A percentile compares a stretch with the other conserved stretches of the same genome.
Evolutionary conservation across 257 asterid genomes (phyloP).

Genomic region (Sherardia arvensis): DNA sequence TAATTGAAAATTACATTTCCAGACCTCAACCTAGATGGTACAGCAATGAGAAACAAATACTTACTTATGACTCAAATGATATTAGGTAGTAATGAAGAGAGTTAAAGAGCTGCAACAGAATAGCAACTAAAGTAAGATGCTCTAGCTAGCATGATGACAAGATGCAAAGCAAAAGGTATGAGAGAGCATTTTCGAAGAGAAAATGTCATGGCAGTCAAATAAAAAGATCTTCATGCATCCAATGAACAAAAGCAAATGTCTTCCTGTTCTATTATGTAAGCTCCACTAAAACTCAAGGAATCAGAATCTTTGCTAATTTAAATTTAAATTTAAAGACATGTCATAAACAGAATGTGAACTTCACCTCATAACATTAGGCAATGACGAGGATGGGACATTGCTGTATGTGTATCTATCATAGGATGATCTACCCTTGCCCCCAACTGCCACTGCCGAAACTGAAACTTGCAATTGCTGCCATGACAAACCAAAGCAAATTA

Average conservation of each 20-base stretch:
- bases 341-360: constrained; percentile 3
- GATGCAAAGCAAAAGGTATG: background rate
- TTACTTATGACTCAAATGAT: background rate
- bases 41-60: constrained; percentile 18
- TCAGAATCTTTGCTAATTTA: background rate
- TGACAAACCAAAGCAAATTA: constrained; percentile 20
- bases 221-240: background rate
- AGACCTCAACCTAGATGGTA: constrained; percentile 69
- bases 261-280: background rate
- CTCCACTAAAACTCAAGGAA: too few relatives aligned
- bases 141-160: background rate
- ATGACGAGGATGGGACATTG: constrained; percentile 58
- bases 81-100: background rate
- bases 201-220: background rate
- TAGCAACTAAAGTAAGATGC: background rate
- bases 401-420: constrained; percentile 72
- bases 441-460: constrained; percentile 68
- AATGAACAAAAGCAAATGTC: background rate
- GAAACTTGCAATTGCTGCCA: constrained; percentile 68
- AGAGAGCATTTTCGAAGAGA: background rate
- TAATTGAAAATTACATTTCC: constrained; percentile 97
- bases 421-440: constrained; percentile 64
- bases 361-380: constrained; percentile 69
- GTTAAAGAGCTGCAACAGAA: background rate
- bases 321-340: background rate